phyloP scores from a whole-genome alignment of 768 basidiomycete genomes.

The Termitomyces bulborhizus region DNA sequence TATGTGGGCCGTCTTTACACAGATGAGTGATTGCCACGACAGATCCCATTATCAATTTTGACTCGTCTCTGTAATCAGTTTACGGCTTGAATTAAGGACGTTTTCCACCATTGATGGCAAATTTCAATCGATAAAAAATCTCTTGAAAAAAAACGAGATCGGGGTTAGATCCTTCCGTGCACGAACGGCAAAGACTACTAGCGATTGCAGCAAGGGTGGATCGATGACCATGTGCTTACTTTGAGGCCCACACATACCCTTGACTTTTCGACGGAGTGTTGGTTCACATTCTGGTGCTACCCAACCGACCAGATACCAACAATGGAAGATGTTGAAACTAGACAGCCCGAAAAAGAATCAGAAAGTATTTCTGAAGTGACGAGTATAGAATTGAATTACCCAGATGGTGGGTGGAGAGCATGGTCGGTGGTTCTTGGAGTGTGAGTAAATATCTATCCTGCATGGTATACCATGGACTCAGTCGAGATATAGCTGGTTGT shows the following conservation, averaged over 20 bases:
- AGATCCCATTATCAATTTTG: too few relatives aligned
- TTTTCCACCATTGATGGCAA: neutral
- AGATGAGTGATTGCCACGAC: too few relatives aligned
- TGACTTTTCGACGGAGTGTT: neutral
- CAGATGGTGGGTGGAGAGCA: slow-evolving; percentile 35
- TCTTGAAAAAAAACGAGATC: too few relatives aligned
- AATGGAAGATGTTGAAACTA: neutral
- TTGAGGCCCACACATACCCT: neutral
- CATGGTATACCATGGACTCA: neutral
- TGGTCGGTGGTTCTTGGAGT: slow-evolving; percentile 40
- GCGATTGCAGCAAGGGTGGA: neutral
- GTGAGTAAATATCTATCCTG: slow-evolving; percentile 18
- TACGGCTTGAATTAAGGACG: neutral
- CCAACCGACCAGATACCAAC: neutral
- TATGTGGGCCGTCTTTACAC: too few relatives aligned
- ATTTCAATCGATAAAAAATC: neutral
- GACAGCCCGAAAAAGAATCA: neutral
- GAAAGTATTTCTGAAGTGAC: neutral
- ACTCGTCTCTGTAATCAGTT: neutral
- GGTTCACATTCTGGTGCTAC: neutral
- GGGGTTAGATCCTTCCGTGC: neutral
- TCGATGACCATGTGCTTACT: neutral
- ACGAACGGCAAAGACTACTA: neutral
- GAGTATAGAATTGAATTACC: slow-evolving; percentile 12
- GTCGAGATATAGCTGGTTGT: neutral